phyloP scores from a whole-genome alignment of 1,284 basidiomycete species.

The Pascua guehoae region DNA sequence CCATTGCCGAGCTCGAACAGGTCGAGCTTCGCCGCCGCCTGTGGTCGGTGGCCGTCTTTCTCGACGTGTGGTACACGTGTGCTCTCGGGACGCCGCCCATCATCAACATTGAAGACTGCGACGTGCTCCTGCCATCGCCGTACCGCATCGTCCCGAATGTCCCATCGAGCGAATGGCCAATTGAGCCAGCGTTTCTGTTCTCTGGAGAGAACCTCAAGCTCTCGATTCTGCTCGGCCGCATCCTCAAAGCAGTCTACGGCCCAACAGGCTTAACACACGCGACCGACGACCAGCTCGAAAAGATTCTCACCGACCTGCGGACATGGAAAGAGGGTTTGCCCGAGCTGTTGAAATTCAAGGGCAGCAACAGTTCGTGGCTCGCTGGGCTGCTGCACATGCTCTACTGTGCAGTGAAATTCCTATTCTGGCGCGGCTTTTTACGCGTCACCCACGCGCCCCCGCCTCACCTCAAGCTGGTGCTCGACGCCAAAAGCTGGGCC shows the following conservation, averaged over 20 bases:
- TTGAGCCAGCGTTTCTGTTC: conserved; percentile 26
- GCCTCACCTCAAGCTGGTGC: conserved; percentile 73
- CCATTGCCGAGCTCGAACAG: conserved; percentile 46
- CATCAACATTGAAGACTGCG: conserved; percentile 91
- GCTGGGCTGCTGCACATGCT: conserved; percentile 75
- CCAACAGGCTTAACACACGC: conserved; percentile 79
- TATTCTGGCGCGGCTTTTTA: conserved; percentile 89
- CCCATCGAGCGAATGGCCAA: conserved; percentile 59
- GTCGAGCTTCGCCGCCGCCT: conserved; percentile 78
- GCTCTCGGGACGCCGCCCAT: conserved; percentile 60
- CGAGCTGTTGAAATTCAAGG: conserved; percentile 66
- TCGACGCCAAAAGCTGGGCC: conserved; percentile 76
- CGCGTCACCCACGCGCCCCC: conserved; percentile 84
- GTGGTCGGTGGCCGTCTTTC: conserved; percentile 87
- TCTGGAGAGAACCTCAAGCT: conserved; percentile 73
- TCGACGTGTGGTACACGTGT: conserved; percentile 70
- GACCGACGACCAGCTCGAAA: conserved; percentile 69
- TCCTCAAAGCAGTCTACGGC: conserved; percentile 79
- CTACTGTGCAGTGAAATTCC: conserved; percentile 72
- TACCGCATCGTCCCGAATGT: conserved; percentile 54
- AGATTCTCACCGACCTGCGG: conserved; percentile 64
- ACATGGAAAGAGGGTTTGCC: conserved; percentile 71
- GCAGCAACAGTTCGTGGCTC: conserved; percentile 56
- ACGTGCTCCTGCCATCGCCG: conserved; percentile 73
- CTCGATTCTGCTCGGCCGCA: conserved; percentile 77